A percentile compares a stretch with the other conserved stretches of the same genome.
Evolutionary conservation across 176 grass and related monocot species (phyloP).

Genomic region (Saccharum officinarum): DNA sequence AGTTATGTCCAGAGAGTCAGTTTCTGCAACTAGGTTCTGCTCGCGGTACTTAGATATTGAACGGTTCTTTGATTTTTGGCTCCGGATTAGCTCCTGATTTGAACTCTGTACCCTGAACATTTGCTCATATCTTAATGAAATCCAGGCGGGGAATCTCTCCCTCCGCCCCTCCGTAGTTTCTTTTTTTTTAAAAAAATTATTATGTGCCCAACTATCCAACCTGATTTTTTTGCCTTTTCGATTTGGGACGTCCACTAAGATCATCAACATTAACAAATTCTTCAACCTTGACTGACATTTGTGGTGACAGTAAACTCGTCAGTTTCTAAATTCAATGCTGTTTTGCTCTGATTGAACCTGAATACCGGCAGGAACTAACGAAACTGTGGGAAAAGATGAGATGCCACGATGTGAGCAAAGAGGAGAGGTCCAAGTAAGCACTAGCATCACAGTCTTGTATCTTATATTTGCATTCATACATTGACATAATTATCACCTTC

Average conservation of each 20-base stretch:
- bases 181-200: not conserved
- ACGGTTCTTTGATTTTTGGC: too few relatives aligned
- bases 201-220: not conserved
- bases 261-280: not conserved
- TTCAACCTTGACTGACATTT: not conserved
- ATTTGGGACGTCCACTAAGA: not conserved
- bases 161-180: too few relatives aligned
- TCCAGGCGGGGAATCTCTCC: too few relatives aligned
- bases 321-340: not conserved
- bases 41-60: too few relatives aligned
- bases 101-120: too few relatives aligned
- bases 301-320: not conserved
- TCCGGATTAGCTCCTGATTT: too few relatives aligned
- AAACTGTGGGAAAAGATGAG: constrained; percentile 97
- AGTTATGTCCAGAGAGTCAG: not conserved
- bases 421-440: constrained; percentile 79
- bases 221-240: not conserved
- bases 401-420: constrained; percentile 57
- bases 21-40: too few relatives aligned
- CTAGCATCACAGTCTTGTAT: not conserved
- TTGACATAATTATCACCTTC: constrained; percentile 17
- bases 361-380: constrained; percentile 65
- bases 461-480: not conserved
- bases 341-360: not conserved
- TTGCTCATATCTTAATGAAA: too few relatives aligned